phyloP scores from a whole-genome alignment of 2,329 filamentous ascomycete species.

The Chrysoporthe puriensis region DNA sequence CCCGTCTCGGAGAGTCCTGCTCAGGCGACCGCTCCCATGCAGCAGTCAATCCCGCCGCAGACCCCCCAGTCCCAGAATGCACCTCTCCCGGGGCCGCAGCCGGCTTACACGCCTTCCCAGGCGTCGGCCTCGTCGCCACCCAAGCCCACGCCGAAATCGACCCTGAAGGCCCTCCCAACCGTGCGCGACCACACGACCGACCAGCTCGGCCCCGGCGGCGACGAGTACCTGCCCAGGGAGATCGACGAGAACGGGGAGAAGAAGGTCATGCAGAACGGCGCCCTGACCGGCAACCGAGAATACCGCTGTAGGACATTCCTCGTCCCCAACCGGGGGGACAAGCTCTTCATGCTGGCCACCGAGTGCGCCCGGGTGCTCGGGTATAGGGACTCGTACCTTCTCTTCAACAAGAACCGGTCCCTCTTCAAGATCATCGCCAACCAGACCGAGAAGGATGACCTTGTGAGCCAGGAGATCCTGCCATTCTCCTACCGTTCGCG shows the following conservation, averaged over 20 bases:
- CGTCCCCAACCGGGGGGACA: slow-evolving; percentile 87
- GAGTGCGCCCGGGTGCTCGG: slow-evolving; percentile 93
- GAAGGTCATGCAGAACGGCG: slow-evolving; percentile 85
- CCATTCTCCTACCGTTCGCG: slow-evolving; percentile 98
- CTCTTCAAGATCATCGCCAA: slow-evolving; percentile 97
- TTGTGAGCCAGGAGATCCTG: slow-evolving; percentile 92
- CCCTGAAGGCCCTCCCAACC: slow-evolving; percentile 91
- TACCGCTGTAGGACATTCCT: slow-evolving; percentile 94
- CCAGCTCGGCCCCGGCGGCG: slow-evolving; percentile 83
- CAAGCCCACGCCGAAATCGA: slow-evolving; percentile 80
- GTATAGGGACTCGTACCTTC: slow-evolving; percentile 94
- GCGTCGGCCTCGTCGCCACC: slow-evolving; percentile 62
- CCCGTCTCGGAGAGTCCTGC: slow-evolving; percentile 61
- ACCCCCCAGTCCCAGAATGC: slow-evolving; percentile 31
- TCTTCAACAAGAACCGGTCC: slow-evolving; percentile 98
- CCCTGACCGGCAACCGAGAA: slow-evolving; percentile 79
- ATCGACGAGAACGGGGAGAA: slow-evolving; percentile 91
- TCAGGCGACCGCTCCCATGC: slow-evolving; percentile 52
- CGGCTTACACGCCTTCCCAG: slow-evolving; percentile 48
- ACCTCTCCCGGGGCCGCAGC: slow-evolving; percentile 40
- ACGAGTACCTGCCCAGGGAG: slow-evolving; percentile 94
- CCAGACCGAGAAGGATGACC: slow-evolving; percentile 92
- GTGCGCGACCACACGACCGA: slow-evolving; percentile 97
- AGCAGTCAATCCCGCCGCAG: slow-evolving; percentile 40
- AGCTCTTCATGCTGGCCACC: slow-evolving; percentile 97